Evolutionary conservation across 768 basidiomycete species (phyloP).

Genomic region (Tricholoma sp.): DNA sequence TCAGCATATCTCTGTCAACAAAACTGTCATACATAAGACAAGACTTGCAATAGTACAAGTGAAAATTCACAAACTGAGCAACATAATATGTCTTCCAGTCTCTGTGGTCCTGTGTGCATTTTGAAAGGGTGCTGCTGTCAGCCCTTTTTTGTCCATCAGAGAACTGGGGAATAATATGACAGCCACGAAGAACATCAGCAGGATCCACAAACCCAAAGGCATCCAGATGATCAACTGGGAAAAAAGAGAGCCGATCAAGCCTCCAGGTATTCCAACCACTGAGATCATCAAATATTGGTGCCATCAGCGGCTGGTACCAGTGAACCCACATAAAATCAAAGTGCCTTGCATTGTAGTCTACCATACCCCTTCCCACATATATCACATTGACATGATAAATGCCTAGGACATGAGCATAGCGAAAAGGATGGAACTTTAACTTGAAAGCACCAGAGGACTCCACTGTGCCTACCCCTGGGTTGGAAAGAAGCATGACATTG

Average conservation of each 20-base stretch:
- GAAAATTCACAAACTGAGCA: background rate
- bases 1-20: no score
- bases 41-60: no score
- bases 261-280: background rate
- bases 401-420: no score
- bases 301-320: background rate
- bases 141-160: background rate
- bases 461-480: no score
- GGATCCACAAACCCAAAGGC: conserved; percentile 18
- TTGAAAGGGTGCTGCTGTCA: background rate
- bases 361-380: background rate
- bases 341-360: background rate
- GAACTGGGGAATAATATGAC: conserved; percentile 20
- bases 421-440: no score
- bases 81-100: background rate
- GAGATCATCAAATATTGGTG: no score
- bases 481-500: no score
- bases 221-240: background rate
- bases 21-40: no score
- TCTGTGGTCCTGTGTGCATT: background rate
- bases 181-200: conserved; percentile 8
- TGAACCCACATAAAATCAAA: background rate
- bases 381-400: no score
- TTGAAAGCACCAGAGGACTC: no score
- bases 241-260: background rate